Evolutionary conservation across 139 green algal genomes (phyloP).

Genomic region (Picochlorum costavermella): DNA sequence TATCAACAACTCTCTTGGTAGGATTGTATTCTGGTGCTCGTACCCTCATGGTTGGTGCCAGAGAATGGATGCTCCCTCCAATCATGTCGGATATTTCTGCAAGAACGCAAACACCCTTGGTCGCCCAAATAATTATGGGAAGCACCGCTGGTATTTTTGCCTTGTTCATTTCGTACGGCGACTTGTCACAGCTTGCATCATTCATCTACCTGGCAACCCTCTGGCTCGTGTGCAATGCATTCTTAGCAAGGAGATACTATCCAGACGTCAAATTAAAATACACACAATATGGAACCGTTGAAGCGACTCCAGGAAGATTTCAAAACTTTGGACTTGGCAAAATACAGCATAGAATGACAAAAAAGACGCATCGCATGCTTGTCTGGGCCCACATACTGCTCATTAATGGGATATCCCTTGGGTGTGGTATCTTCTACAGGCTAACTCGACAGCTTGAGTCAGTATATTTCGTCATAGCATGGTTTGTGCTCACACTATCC

Average conservation of each 20-base stretch:
- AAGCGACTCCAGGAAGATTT: neutral
- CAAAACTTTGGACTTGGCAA: neutral
- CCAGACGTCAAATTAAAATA: conserved; percentile 28
- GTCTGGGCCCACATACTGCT: conserved; percentile 6
- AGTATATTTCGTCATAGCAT: neutral
- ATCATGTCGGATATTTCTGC: conserved; percentile 18
- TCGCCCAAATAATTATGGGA: conserved; percentile 24
- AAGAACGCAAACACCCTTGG: conserved; percentile 26
- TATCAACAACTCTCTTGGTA: conserved; percentile 22
- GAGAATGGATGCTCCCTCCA: conserved; percentile 32
- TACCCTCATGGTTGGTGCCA: conserved; percentile 20
- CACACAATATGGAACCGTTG: conserved; percentile 16
- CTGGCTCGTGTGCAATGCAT: conserved; percentile 25
- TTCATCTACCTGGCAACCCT: conserved; percentile 14
- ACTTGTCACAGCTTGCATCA: conserved; percentile 8
- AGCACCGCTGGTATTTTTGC: conserved; percentile 20
- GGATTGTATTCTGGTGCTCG: conserved; percentile 23
- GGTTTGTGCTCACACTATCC: conserved; percentile 2
- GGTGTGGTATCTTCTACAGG: conserved; percentile 2
- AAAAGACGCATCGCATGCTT: neutral
- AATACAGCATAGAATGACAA: neutral
- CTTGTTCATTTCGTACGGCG: conserved; percentile 2
- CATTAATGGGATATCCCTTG: conserved; percentile 7
- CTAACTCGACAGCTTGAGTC: neutral
- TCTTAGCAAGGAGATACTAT: conserved; percentile 21